Evolutionary conservation across 2,329 filamentous ascomycete species (phyloP).

Genomic region (Ophiostoma himal-ulmi): DNA sequence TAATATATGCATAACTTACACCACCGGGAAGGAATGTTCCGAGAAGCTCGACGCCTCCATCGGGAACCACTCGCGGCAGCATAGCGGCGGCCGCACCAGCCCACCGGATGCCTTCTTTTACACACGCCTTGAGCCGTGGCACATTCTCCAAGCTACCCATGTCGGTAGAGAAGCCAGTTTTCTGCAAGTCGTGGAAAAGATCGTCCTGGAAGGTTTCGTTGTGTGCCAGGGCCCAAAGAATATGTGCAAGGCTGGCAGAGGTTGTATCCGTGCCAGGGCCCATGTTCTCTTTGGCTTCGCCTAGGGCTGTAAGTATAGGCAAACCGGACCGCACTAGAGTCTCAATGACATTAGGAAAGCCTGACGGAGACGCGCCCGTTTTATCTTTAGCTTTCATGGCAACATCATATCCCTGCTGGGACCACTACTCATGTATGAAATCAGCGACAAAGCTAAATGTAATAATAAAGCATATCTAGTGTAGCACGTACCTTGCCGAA

Average conservation of each 20-base stretch:
- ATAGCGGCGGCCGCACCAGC: slow-evolving; percentile 22
- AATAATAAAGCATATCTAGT: background rate
- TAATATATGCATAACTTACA: background rate
- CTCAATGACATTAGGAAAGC: background rate
- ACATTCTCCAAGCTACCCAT: slow-evolving; percentile 21
- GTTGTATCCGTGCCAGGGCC: slow-evolving; percentile 24
- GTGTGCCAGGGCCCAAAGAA: slow-evolving; percentile 22
- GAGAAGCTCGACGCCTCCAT: slow-evolving; percentile 19
- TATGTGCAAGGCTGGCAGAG: slow-evolving; percentile 20
- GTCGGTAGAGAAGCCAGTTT: slow-evolving; percentile 19
- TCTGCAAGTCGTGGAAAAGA: slow-evolving; percentile 15
- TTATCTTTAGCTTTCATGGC: background rate
- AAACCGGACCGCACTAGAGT: slow-evolving; percentile 16
- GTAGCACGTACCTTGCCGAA: background rate
- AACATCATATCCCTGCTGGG: background rate
- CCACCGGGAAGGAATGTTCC: slow-evolving; percentile 17
- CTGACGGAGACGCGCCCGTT: background rate
- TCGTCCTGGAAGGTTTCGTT: slow-evolving; percentile 19
- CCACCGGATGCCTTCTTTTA: slow-evolving; percentile 23
- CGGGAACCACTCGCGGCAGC: slow-evolving; percentile 22
- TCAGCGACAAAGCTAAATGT: background rate
- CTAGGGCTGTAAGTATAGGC: slow-evolving; percentile 16
- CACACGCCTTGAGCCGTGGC: slow-evolving; percentile 18
- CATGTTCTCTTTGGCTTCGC: slow-evolving; percentile 24
- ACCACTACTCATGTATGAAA: background rate